A percentile compares a stretch with the other conserved stretches of the same genome.
Conservation (phyloP, 345 rosid species). For the Moricandia arvensis region DNA sequence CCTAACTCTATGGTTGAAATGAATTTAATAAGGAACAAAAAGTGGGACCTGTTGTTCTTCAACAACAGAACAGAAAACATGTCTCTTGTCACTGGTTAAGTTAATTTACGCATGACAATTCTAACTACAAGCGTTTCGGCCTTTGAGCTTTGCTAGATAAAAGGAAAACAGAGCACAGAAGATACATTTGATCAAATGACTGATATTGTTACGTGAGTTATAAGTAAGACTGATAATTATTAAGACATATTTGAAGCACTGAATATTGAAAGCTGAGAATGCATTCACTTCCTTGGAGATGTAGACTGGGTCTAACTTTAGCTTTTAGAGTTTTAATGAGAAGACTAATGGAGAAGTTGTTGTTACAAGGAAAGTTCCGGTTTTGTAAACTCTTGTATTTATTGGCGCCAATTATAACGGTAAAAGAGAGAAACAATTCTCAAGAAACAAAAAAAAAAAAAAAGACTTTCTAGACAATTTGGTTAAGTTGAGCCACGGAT, state of each 20-base stretch:
- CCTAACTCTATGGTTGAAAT: not conserved
- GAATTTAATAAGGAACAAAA: not conserved
- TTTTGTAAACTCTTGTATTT: not conserved
- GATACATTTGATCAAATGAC: not conserved
- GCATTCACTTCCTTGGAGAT: not conserved
- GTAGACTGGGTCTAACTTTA: not conserved
- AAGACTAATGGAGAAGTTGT: not conserved
- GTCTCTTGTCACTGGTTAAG: not conserved
- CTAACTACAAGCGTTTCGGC: not conserved
- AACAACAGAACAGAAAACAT: not conserved
- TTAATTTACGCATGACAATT: constrained; percentile 2
- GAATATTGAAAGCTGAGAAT: not conserved
- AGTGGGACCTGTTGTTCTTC: not conserved
- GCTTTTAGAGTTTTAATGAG: not conserved
- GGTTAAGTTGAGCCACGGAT: too few relatives aligned
- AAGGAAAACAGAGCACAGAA: not conserved
- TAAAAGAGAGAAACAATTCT: not conserved
- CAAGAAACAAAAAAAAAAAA: not conserved
- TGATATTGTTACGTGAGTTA: not conserved
- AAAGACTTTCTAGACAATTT: not conserved
- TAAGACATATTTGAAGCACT: not conserved
- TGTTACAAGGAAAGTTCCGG: not conserved
- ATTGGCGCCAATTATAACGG: not conserved
- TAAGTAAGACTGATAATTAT: not conserved
- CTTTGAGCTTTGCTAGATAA: not conserved